These are phyloP conservation scores for Coleophoma cylindrospora DNA, from an alignment of 2,329 filamentous ascomycete genomes.

Conservation along the genomic window DNA sequence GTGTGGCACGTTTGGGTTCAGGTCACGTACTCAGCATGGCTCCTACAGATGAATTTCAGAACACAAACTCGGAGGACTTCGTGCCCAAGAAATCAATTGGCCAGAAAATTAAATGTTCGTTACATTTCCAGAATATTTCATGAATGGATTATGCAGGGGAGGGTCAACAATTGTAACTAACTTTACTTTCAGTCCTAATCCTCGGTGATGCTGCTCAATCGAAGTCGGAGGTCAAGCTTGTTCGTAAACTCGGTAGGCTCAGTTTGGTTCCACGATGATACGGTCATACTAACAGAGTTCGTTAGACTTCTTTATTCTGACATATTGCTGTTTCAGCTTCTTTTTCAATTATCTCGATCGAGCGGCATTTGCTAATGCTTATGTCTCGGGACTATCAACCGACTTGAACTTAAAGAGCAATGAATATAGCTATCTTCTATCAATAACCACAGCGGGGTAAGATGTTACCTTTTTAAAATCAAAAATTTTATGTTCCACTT, in stretches of 20 bases:
- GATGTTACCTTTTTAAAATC: background rate
- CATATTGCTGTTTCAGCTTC: constrained; percentile 28
- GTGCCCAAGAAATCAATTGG: background rate
- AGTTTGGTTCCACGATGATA: background rate
- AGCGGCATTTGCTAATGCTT: constrained; percentile 44
- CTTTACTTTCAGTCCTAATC: background rate
- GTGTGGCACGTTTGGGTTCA: too few species aligned
- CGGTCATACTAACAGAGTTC: background rate
- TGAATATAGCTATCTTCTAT: background rate
- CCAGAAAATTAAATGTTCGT: background rate
- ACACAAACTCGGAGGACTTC: background rate
- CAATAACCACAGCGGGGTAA: background rate
- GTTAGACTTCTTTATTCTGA: constrained; percentile 17
- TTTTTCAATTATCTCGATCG: constrained; percentile 27
- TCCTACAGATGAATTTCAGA: background rate
- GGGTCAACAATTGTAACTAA: background rate
- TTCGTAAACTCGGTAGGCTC: background rate
- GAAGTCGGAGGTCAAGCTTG: background rate
- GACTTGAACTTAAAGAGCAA: constrained; percentile 19
- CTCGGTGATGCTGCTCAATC: background rate
- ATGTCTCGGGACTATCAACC: constrained; percentile 44
- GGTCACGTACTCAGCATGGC: background rate
- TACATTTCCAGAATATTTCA: background rate
- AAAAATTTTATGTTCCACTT: background rate
- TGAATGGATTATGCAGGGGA: background rate